Base-by-base conservation (phyloP, 176 grass and related monocot genomes). In the Elaeis guineensis region DNA sequence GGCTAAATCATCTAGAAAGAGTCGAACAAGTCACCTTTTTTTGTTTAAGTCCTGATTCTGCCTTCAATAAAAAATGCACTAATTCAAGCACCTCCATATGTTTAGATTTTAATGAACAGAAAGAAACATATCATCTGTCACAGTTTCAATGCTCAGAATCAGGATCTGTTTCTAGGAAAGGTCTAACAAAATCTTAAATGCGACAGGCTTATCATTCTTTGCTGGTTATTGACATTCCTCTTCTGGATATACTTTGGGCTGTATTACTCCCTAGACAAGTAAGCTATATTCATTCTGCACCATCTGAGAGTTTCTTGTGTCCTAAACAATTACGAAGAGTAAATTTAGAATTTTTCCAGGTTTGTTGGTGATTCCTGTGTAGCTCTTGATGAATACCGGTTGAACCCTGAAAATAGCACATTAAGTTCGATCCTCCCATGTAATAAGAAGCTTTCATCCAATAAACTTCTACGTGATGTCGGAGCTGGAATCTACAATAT, bases 191-290 rank as follows among this genome's bases (percentile, higher is more conserved):
- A 44, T 44, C 9, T 44, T 11, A 44, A 12, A 12, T 12, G 9
- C n/a, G 21, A 68, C 73, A 98, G 87, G 76, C 73, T 83, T n/a
- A 65, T 92, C 32, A 61, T 52, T 59, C 17, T 91, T 51, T 83
- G 93, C 76, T 92, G 93, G 93, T 58, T 88, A 51, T 52, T 87
- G 57, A 86, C 81, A 70, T 23, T 70, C 2, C 70, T 98, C 54
- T 73, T 92, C 39, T 98, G 81, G 93, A 73, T 81, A 69, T 89
- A 83, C 76, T 91, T 92, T 3, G 81, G 84, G 24, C 58, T 92
- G 52, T 98, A 98, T 75, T 92, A 83, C 73, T 92, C 91, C 81
- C 75, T 98, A 32, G 79, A 77, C 32, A 69, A 89, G 80, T 83
- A 55, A 77, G 80, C 55, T 20, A 66, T 67, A 63, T 65, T 2